A percentile compares a stretch with the other conserved stretches of the same genome.
Evolutionary conservation across 2,329 filamentous ascomycete species (phyloP).

Genomic region (Colletotrichum cereale): DNA sequence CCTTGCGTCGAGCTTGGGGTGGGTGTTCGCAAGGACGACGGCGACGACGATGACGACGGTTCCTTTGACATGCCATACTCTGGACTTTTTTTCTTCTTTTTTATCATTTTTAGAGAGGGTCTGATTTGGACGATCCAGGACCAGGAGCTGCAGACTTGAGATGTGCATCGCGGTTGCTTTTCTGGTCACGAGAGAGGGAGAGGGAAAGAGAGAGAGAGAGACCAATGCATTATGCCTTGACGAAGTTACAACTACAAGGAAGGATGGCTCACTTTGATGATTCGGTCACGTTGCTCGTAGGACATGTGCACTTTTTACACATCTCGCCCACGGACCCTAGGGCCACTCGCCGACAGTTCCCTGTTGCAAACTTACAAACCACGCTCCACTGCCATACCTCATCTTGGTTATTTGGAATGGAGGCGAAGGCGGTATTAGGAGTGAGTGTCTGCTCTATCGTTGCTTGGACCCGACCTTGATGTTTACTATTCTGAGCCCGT

Average conservation of each 20-base stretch:
- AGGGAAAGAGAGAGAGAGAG: neutral
- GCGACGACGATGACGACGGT: neutral
- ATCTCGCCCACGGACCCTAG: neutral
- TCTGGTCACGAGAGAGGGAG: neutral
- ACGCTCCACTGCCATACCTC: neutral
- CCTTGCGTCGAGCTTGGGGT: conserved; percentile 21
- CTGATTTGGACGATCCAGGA: conserved; percentile 2
- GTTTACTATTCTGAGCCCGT: rapidly evolving
- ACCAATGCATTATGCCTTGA: conserved; percentile 29
- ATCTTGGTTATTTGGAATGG: neutral
- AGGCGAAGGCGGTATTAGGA: too few relatives aligned
- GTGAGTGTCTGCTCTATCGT: too few relatives aligned
- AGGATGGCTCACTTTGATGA: neutral
- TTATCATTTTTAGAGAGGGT: neutral
- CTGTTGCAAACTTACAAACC: neutral
- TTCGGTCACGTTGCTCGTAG: neutral
- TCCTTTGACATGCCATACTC: neutral
- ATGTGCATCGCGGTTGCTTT: conserved; percentile 32
- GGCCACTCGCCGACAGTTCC: neutral
- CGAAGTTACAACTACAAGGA: conserved; percentile 16
- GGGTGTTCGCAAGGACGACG: conserved; percentile 4
- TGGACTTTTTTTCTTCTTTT: conserved; percentile 6
- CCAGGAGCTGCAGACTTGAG: conserved; percentile 21
- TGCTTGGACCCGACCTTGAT: neutral
- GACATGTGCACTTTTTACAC: too few relatives aligned